Evolutionary conservation across 129 eudicot species (phyloP), one percentile per base, ranked within the genome.

Genomic region (Flaveria ramosissima): DNA sequence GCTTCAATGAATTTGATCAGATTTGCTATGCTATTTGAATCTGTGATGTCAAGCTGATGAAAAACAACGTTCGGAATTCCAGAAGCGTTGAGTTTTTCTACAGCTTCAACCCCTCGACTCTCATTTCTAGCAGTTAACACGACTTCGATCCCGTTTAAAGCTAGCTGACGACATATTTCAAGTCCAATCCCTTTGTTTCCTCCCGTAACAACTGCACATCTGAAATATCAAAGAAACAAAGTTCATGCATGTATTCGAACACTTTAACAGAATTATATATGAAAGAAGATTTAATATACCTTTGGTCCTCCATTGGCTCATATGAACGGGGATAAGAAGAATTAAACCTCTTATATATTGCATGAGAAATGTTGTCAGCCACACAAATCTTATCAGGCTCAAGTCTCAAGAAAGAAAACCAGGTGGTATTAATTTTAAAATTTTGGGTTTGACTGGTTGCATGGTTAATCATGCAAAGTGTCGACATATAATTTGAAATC

Each of bases 161-260:
- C 78, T 10, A 79, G 60, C 19, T 79, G 71, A 7, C 59, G 51
- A 60, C 83, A 71, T 27, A 62, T 72, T 57, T 79, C 78, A 41
- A 13, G 30, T 14, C 68, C 68, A 62, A 62, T 62, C 45, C 68
- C 68, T 62, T 63, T 62, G 11, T 62, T 62, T 62, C 20, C 68
- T 62, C 68, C 68, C 0, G 68, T 62, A 62, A 62, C 68, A 62
- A 62, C 68, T 10, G 78, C 83, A 63, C 72, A 60, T 71, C 78
- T 79, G 73, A 36, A 77, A 67, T 39, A 51, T 47, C 45, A 43
- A 72, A 47, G 12, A 45, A 60, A 47, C 13, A 16, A 60, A 6
- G 2, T 2, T 2, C 30, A 10, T 12, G 20, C 3, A 62, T 12
- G 4, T 27, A 10, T 27, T 27, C 45, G 14, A 32, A 30, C 11